Percentiles rank a stretch among this genome's conserved stretches.
Conservation (phyloP, 345 rosid genomes). For the Geranium rotundifolium region DNA sequence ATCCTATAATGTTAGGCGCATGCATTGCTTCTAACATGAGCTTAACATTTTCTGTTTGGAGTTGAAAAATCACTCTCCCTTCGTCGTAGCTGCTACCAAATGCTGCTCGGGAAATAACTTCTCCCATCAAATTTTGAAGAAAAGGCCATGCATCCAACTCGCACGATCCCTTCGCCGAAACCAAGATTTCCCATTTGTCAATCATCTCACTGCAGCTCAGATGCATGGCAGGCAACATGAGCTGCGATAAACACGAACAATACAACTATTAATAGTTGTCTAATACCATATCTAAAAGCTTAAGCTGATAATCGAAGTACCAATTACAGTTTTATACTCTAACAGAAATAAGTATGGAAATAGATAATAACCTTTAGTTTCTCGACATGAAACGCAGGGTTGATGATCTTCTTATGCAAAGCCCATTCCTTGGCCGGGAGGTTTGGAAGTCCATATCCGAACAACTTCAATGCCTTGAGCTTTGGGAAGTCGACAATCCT, state of each 20-base stretch:
- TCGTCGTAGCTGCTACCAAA: constrained; percentile 40
- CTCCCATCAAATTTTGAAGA: constrained; percentile 27
- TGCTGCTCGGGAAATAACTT: constrained; percentile 36
- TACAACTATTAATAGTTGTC: not conserved
- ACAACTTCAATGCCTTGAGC: too few relatives aligned
- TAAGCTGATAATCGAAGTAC: not conserved
- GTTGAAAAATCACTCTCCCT: constrained; percentile 31
- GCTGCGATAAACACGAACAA: constrained; percentile 10
- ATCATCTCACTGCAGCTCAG: constrained; percentile 22
- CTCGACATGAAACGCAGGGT: constrained; percentile 1
- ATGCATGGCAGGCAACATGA: constrained; percentile 21
- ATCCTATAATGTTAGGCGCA: constrained; percentile 23
- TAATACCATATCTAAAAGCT: not conserved
- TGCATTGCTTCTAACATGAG: not conserved
- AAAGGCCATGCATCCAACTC: constrained; percentile 34
- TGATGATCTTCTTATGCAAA: constrained; percentile 8
- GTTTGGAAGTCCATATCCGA: not conserved
- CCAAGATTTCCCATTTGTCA: constrained; percentile 17
- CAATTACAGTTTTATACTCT: too few relatives aligned
- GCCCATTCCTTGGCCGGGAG: constrained; percentile 8
- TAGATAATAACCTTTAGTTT: constrained; percentile 2
- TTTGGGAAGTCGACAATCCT: constrained; percentile 2
- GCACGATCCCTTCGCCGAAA: not conserved
- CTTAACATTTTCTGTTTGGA: constrained; percentile 15
- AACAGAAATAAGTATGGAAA: too few relatives aligned